A percentile compares a stretch with the other conserved stretches of the same genome.
phyloP scores from a whole-genome alignment of 352 stramenopile genomes.

The Plasmopara viticola region DNA sequence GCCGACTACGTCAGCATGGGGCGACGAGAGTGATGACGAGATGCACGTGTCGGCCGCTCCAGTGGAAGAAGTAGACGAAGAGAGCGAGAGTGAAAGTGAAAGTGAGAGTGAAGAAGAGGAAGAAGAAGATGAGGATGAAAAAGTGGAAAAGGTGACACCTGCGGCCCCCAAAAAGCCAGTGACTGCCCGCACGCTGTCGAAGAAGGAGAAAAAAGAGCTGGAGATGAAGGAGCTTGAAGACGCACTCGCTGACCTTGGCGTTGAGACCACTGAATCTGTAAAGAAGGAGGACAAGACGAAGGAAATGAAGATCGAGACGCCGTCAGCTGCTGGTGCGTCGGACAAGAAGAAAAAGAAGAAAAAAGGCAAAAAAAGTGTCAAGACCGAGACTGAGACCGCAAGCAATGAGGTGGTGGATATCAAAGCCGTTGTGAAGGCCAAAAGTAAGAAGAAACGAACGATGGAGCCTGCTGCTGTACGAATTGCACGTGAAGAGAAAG shows the following conservation, averaged over 20 bases:
- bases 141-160: conserved; percentile 8
- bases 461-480: conserved; percentile 50
- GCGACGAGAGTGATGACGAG: conserved; percentile 72
- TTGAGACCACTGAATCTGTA: conserved; percentile 22
- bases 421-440: conserved; percentile 65
- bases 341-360: conserved; percentile 60
- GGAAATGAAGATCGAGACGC: conserved; percentile 31
- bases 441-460: conserved; percentile 70
- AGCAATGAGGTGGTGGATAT: conserved; percentile 52
- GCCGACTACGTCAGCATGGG: conserved; percentile 55
- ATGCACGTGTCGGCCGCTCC: conserved; percentile 32
- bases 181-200: conserved; percentile 45
- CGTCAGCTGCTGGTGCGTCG: conserved; percentile 11
- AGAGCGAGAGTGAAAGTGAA: conserved; percentile 36
- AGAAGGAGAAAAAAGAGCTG: conserved; percentile 78
- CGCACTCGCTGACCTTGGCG: conserved; percentile 57
- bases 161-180: conserved; percentile 25
- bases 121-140: conserved; percentile 9
- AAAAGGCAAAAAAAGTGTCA: conserved; percentile 46
- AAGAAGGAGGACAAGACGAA: conserved; percentile 29
- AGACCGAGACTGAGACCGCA: conserved; percentile 17
- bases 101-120: conserved; percentile 52
- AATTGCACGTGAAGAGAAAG: conserved; percentile 63
- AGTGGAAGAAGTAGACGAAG: conserved; percentile 41
- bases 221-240: conserved; percentile 73